Evolutionary conservation across 1,284 basidiomycete genomes (phyloP).

Genomic region (Singerocomus rubriflavus): DNA sequence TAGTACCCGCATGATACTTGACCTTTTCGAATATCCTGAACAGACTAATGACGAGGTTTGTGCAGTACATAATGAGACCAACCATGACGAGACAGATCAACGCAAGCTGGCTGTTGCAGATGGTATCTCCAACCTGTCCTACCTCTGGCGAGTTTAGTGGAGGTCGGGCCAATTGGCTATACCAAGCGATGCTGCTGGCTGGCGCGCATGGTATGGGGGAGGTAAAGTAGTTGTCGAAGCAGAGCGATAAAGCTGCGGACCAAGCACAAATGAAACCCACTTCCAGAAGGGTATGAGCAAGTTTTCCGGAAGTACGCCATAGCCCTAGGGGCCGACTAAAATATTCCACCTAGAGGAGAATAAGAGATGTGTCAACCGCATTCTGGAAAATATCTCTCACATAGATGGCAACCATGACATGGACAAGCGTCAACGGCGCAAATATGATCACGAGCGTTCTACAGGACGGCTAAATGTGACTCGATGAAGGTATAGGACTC

Average conservation of each 20-base stretch:
- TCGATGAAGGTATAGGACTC: constrained; percentile 4
- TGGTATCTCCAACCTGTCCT: constrained; percentile 43
- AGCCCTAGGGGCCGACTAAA: constrained; percentile 87
- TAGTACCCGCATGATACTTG: constrained; percentile 49
- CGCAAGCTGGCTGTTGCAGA: constrained; percentile 71
- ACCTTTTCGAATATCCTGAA: constrained; percentile 88
- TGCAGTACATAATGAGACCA: constrained; percentile 74
- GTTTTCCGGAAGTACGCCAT: constrained; percentile 82
- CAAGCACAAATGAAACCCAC: constrained; percentile 89
- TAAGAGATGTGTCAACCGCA: constrained; percentile 7
- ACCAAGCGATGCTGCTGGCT: constrained; percentile 60
- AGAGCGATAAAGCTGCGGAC: constrained; percentile 85
- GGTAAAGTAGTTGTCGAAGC: constrained; percentile 91
- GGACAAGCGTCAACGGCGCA: constrained; percentile 78
- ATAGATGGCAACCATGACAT: constrained; percentile 83
- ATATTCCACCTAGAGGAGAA: constrained; percentile 71
- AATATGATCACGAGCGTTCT: constrained; percentile 87
- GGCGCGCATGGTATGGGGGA: constrained; percentile 77
- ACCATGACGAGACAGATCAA: constrained; percentile 74
- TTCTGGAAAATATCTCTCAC: constrained; percentile 41
- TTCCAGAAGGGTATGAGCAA: constrained; percentile 77
- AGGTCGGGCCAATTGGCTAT: constrained; percentile 56
- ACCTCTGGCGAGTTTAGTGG: constrained; percentile 40
- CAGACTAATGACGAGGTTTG: constrained; percentile 79
- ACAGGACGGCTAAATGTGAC: constrained; percentile 11